Evolutionary conservation across 257 asterid species (phyloP).

Genomic region (Rehmannia glutinosa): DNA sequence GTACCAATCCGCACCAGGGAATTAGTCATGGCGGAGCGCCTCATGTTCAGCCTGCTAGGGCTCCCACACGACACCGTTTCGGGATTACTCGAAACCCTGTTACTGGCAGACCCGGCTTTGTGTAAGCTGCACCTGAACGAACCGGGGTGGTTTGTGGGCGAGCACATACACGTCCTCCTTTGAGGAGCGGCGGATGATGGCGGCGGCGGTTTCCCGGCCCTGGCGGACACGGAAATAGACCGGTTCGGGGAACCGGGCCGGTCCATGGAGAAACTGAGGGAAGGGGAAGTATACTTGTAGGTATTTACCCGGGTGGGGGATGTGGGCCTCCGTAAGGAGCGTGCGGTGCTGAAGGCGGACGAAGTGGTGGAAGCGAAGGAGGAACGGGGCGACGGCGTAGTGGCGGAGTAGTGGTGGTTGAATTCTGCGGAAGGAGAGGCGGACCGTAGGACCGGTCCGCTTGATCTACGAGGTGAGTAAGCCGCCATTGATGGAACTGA

Average conservation of each 20-base stretch:
- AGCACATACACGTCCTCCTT: slow-evolving; percentile 57
- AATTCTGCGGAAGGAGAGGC: slow-evolving; percentile 26
- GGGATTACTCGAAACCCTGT: no score
- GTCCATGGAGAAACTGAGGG: slow-evolving; percentile 35
- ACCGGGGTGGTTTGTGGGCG: slow-evolving; percentile 71
- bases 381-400: slow-evolving; percentile 23
- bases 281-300: neutral
- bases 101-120: slow-evolving; percentile 12
- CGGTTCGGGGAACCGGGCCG: slow-evolving; percentile 35
- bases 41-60: slow-evolving; percentile 34
- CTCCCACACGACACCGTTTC: slow-evolving; percentile 18
- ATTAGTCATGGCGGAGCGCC: slow-evolving; percentile 51
- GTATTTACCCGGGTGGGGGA: slow-evolving; percentile 34
- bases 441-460: slow-evolving; percentile 46
- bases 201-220: slow-evolving; percentile 7
- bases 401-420: slow-evolving; percentile 8
- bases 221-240: slow-evolving; percentile 28
- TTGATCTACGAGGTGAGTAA: slow-evolving; percentile 38
- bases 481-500: slow-evolving; percentile 26
- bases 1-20: slow-evolving; percentile 43
- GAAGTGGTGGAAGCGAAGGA: slow-evolving; percentile 42
- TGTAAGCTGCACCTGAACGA: slow-evolving; percentile 68
- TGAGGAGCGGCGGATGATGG: slow-evolving; percentile 1
- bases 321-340: slow-evolving; percentile 25
- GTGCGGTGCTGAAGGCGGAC: slow-evolving; percentile 31